A percentile compares a stretch with the other conserved stretches of the same genome.
Conservation (phyloP, 192 early-diverging fungal species). For the Blastocladiella britannica region DNA sequence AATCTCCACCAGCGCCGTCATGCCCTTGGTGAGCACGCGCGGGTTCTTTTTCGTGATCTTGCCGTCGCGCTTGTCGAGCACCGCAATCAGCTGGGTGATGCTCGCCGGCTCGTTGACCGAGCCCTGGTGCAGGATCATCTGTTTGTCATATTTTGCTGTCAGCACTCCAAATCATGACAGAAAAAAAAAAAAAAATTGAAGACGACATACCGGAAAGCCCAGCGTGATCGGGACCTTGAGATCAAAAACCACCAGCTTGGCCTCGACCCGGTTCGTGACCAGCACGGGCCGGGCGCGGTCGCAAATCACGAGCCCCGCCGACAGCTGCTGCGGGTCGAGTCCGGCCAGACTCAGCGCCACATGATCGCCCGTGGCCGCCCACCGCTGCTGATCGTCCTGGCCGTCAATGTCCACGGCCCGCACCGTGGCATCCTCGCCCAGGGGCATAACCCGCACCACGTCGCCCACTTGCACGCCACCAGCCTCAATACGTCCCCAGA, state of each 20-base stretch:
- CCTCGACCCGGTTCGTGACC: constrained; percentile 51
- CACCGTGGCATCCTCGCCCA: constrained; percentile 48
- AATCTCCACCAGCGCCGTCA: constrained; percentile 70
- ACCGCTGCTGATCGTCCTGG: constrained; percentile 44
- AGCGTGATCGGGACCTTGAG: constrained; percentile 74
- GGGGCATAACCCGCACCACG: constrained; percentile 55
- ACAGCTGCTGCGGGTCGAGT: constrained; percentile 51
- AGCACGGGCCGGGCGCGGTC: constrained; percentile 42
- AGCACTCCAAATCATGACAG: background rate
- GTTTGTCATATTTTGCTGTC: background rate
- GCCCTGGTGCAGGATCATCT: constrained; percentile 68
- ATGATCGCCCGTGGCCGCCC: constrained; percentile 89
- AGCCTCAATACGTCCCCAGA: constrained; percentile 66
- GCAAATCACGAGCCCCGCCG: constrained; percentile 49
- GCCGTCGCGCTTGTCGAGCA: constrained; percentile 60
- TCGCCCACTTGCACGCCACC: constrained; percentile 82
- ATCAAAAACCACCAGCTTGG: constrained; percentile 88
- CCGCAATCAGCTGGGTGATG: constrained; percentile 51
- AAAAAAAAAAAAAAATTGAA: background rate
- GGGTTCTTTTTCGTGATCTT: constrained; percentile 73
- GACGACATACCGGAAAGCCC: constrained; percentile 54
- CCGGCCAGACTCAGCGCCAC: constrained; percentile 51
- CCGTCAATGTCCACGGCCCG: constrained; percentile 65
- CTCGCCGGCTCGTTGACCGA: constrained; percentile 58
- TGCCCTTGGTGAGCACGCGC: constrained; percentile 13